A percentile compares a stretch with the other conserved stretches of the same genome.
Conservation (phyloP, 1,284 basidiomycete species). For the Trametes pubescens region DNA sequence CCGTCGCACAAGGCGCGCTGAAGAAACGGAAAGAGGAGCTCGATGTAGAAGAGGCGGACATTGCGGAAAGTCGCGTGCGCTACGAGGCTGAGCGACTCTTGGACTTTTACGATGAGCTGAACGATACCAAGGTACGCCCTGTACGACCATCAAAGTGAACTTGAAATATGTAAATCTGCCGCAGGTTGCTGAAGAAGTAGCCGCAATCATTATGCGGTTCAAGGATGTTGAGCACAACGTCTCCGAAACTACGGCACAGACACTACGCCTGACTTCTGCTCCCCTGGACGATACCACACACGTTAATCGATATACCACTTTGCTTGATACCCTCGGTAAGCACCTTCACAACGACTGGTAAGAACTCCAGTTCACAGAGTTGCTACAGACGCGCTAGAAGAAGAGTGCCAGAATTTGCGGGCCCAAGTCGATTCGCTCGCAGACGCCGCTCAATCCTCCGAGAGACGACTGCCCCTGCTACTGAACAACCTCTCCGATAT, state of each 20-base stretch:
- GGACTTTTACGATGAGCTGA: constrained; percentile 38
- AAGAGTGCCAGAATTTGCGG: constrained; percentile 15
- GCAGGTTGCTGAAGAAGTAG: constrained; percentile 28
- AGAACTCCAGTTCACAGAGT: constrained; percentile 7
- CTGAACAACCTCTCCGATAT: constrained; percentile 24
- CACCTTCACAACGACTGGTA: not conserved
- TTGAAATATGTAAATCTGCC: not conserved
- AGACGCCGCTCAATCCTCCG: not conserved
- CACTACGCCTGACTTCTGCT: constrained; percentile 20
- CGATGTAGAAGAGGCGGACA: constrained; percentile 34
- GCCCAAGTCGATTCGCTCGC: constrained; percentile 7
- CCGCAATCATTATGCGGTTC: constrained; percentile 25
- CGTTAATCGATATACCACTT: constrained; percentile 25
- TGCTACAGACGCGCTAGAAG: constrained; percentile 23
- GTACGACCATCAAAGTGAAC: too few relatives aligned
- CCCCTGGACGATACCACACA: constrained; percentile 28
- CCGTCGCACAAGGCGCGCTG: constrained; percentile 22
- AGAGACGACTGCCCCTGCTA: constrained; percentile 13
- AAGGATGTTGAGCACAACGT: constrained; percentile 23
- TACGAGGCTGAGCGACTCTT: constrained; percentile 38
- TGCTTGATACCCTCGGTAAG: constrained; percentile 32
- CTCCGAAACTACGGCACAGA: constrained; percentile 13
- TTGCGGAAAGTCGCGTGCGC: constrained; percentile 37
- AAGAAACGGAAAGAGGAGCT: constrained; percentile 24
- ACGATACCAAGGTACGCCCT: constrained; percentile 23